Base-by-base conservation (phyloP, 805 yeast species). In the Candida ascalaphidarum region DNA sequence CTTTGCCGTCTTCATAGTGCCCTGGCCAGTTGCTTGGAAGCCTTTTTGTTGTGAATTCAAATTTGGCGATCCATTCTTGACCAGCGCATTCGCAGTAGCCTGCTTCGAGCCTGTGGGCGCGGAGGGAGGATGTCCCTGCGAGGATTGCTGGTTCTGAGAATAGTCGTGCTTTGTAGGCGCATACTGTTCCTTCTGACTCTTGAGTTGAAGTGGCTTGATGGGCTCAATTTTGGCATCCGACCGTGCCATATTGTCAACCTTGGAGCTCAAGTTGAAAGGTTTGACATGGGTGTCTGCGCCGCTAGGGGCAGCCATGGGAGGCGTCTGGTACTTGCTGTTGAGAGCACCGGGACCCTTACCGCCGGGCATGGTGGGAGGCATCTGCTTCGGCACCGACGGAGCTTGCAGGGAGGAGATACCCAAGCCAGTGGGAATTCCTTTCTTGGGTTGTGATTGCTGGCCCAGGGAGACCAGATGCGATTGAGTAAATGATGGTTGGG, bases 1-100 rank as follows among this genome's bases (percentile, higher is more conserved):
- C 36, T 61, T 61, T 10, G 66, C 57, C 14, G 58, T 43, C 34
- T 62, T 61, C 14, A 33, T 35, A 14, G 41, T 40, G 8, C 35
- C 30, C 2, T 32, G 38, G 24, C 45, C 29, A 27, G 31, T 29
- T 11, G 33, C 20, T n/a, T n/a, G n/a, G 35, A 7, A 14, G 24
- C 15, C 8, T 23, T 23, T 12, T 21, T 24, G 4, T n/a, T n/a
- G n/a, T n/a, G n/a, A n/a, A n/a, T n/a, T n/a, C n/a, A n/a, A n/a
- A n/a, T n/a, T n/a, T n/a, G n/a, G n/a, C n/a, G n/a, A n/a, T n/a
- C n/a, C n/a, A n/a, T n/a, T n/a, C n/a, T n/a, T n/a, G n/a, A n/a
- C n/a, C n/a, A n/a, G n/a, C n/a, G n/a, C n/a, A n/a, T n/a, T n/a
- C n/a, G n/a, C n/a, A n/a, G n/a, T n/a, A n/a, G n/a, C n/a, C n/a